Evolutionary conservation across 495 filamentous ascomycete species (phyloP), one percentile per base, ranked within the genome.

Genomic region (Cercophora sp.): DNA sequence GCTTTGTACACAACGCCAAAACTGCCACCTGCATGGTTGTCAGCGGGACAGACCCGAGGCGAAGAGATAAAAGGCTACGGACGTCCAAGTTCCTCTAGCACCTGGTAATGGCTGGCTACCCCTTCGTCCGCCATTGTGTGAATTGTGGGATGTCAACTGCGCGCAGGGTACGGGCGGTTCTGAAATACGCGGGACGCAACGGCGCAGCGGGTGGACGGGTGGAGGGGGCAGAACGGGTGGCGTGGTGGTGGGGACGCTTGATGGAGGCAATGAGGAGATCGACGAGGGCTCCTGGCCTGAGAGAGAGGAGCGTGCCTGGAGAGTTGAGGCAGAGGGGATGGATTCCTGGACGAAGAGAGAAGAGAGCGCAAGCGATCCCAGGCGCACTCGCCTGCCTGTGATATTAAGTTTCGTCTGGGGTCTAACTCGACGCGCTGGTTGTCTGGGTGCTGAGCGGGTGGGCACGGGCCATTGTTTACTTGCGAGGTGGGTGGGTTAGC

Each of bases 1-100:
- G 85, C 93, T 71, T 98, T 98, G 79, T 96, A 98, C 18, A 98
- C 93, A 20, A 87, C 84, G 44, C 93, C 93, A 69, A 98, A 96
- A 69, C 92, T 96, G 35, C 92, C 92, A 66, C 91, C 91, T 79
- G 58, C 19, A 26, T 13, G 25, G 15, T 51, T 29, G 13, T n/a
- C n/a, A n/a, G n/a, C n/a, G 15, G n/a, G 5, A 23, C 31, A 37
- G 5, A 22, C 5, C 4, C 11, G 15, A 49, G 42, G 48, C 37
- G 20, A 22, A 49, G 27, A 11, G 5, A 18, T 13, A 44, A 41
- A 18, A 55, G 11, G 40, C 11, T 25, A 83, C 88, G 75, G 69
- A 95, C 90, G 89, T 56, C 91, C 91, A 54, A 96, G 74, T 71
- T 96, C 90, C 78, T 96, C 90, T 68, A 95, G 78, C 64, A 95